Base-by-base conservation (phyloP, 2,329 filamentous ascomycete genomes). In the Clonostachys rosea region DNA sequence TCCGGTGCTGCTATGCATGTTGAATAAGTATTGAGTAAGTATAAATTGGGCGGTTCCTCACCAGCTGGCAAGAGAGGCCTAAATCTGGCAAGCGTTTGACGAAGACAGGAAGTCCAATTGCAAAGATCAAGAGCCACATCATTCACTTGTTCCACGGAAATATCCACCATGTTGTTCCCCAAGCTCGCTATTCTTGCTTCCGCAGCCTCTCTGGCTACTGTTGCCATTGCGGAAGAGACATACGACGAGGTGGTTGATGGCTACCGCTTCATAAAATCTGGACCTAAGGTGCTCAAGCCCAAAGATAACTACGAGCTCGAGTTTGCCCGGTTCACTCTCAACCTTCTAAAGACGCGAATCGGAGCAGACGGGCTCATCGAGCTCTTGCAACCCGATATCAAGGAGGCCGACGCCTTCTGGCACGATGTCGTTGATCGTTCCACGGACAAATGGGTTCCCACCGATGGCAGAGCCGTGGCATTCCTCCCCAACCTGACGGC, bases 401-500 rank as follows among this genome's bases (percentile, higher is more conserved):
- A 47, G 13, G 52, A 54, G 1, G 57, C 53, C 34, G 53, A 59
- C 39, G 33, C 20, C 2, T 57, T 56, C 43, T 62, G 60, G 60
- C 52, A 56, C 45, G 47, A 47, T 3, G 51, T 52, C 6, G 54
- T 58, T 41, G 37, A 40, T 20, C 48, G 48, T 2, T 53, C 54
- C 5, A 45, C 49, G 5, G 49, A 49, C 30, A 44, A 44, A 5
- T 54, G 53, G 50, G 50, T 55, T 3, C 51, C 59, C 20, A 57
- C 46, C 34, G 51, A 61, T n/a, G 56, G 51, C 42, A 50, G 53
- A 18, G 55, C 50, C 4, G 49, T 56, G 3, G 51, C 49, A 4
- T 59, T 55, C 47, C 50, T 62, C 2, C 60, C 59, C 13, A 57
- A 59, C 44, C 47, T 62, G 42, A 56, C 52, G 12, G 56, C 51